Evolutionary conservation across 2,329 filamentous ascomycete species (phyloP), one percentile per base, ranked within the genome.

Genomic region (Ceratocystis smalleyi): DNA sequence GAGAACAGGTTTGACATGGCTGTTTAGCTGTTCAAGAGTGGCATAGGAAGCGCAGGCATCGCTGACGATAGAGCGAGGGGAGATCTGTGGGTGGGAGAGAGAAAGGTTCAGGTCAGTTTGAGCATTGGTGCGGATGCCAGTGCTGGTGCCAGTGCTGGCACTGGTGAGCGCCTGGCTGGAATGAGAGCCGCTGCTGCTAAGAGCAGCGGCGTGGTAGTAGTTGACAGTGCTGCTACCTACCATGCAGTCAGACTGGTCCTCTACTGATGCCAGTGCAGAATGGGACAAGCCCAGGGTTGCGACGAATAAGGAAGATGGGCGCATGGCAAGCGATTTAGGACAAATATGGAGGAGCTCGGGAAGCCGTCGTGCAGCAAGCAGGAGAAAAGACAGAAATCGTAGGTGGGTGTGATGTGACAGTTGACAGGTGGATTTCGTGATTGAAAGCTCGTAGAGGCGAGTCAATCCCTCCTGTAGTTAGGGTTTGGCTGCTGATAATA

Each of bases 11-110:
- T 86, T 85, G 68, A 96, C 80, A 67, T 83, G 81, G 69, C 79
- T 75, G 75, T 97, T 99, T 63, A 99, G 79, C 49, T 80, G 78
- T 72, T 99, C 91, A 74, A 99, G 87, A 45, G 89, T 91, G 64
- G 86, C 85, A 75, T 95, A 99, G 64, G 92, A 96, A 67, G 89
- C 90, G 77, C 94, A 97, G 60, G 94, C 91, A 74, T 99, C 94
- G 54, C 88, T 89, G 45, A 99, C 91, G 71, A 94, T 95, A 67
- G 90, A 83, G 69, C 86, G 86, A 19, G 91, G 89, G 51, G 94
- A 90, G 70, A 96, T 88, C 90, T 96, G 78, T 68, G 71, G 10
- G 35, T 40, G 70, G 55, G 68, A 19, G 15, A n/a, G 17, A 5
- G 30, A 35, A 17, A 19, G 17, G 8, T 22, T 7, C 19, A 24